Evolutionary conservation across 129 eudicot species (phyloP), one percentile per base, ranked within the genome.

Genomic region (Pittosporum tobira): DNA sequence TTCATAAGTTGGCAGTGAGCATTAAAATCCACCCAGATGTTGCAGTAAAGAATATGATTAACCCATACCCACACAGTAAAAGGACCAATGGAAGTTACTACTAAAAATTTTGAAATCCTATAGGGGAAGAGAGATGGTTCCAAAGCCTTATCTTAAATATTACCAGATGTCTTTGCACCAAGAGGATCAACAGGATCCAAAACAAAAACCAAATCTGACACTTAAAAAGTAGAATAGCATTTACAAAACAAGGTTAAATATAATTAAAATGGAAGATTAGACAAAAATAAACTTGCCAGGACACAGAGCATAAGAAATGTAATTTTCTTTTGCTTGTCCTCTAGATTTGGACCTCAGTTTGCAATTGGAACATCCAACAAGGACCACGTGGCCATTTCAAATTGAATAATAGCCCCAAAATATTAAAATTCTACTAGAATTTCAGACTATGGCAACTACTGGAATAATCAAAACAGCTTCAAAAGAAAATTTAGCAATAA

Each of bases 331-430:
- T 65, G 34, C 51, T 6, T 47, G 51, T 47, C 51, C 61, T 21
- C 10, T 21, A 8, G 61, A 21, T 30, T 36, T 57, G 62, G 62
- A 34, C 31, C 22, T 38, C 47, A 38, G 31, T 37, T 22, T 3
- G 43, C 5, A 13, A 36, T 30, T 11, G 22, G 0, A 42, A n/a
- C 31, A 58, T 22, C 22, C 51, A 14, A 45, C 46, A 52, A 22
- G 76, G 76, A 70, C 80, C 76, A 75, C 72, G 34, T 63, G 40
- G 43, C 67, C 48, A 30, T 25, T 59, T 36, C 48, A 57, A 54
- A 20, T 15, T 29, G 15, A 30, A n/a, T 45, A 18, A 50, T 24
- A 16, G 5, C 9, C 28, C 0, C 31, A 50, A 15, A 64, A 13
- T 37, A 37, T 51, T 67, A 20, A 3, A 34, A 11, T 7, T 20